Conservation (phyloP, 345 rosid genomes). For the Boechera retrofracta region DNA sequence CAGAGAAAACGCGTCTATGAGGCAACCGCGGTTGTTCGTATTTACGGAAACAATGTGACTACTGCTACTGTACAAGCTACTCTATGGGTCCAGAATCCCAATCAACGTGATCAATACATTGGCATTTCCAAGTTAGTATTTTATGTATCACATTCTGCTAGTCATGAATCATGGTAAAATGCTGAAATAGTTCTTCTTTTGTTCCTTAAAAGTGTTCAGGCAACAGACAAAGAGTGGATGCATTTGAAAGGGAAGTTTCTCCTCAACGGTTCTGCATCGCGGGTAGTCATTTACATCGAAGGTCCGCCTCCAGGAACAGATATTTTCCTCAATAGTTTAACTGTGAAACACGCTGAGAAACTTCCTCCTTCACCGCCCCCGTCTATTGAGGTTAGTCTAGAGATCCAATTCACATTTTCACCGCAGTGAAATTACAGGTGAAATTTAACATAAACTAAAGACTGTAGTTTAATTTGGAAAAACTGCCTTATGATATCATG, state of each 20-base stretch:
- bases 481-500: too few species aligned
- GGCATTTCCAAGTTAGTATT: constrained; percentile 69
- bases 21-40: constrained; percentile 67
- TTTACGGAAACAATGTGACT: constrained; percentile 66
- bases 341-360: constrained; percentile 73
- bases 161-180: constrained; percentile 60
- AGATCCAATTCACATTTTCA: constrained; percentile 78
- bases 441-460: neutral
- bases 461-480: constrained; percentile 19
- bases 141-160: neutral
- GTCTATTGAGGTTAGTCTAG: constrained; percentile 61
- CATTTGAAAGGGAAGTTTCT: constrained; percentile 84
- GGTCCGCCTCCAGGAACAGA: constrained; percentile 91
- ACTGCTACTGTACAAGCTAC: constrained; percentile 65
- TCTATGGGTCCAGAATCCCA: constrained; percentile 75
- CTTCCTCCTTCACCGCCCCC: constrained; percentile 70
- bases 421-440: constrained; percentile 41
- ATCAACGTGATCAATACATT: constrained; percentile 73
- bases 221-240: constrained; percentile 82
- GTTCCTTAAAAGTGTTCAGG: constrained; percentile 62
- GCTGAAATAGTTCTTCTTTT: constrained; percentile 51
- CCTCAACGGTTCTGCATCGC: constrained; percentile 72
- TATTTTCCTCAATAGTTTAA: constrained; percentile 74
- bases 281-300: constrained; percentile 75
- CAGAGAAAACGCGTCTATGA: constrained; percentile 74